Evolutionary conservation across 129 eudicot species (phyloP).

Genomic region (Lonicera japonica): DNA sequence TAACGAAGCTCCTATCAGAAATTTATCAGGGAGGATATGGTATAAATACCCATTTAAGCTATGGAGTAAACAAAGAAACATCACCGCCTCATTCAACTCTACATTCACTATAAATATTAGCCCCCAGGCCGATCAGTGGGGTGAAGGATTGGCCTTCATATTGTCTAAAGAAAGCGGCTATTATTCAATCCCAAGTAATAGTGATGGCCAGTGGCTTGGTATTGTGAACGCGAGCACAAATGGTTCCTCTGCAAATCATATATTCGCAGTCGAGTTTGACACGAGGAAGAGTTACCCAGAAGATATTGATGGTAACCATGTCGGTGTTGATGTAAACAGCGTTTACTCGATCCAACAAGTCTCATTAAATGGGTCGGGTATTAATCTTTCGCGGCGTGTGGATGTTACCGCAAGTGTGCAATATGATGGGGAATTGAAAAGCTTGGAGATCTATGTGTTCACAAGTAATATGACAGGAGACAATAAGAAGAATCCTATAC

Average conservation of each 20-base stretch:
- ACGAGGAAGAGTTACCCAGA: conserved; percentile 4
- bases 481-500: neutral
- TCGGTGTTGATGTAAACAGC: conserved; percentile 21
- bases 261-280: conserved; percentile 22
- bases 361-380: neutral
- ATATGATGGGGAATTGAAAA: conserved; percentile 6
- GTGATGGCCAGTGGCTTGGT: conserved; percentile 23
- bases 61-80: conserved; percentile 3
- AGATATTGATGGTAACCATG: conserved; percentile 24
- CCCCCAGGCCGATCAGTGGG: conserved; percentile 1
- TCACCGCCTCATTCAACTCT: conserved; percentile 15
- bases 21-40: conserved; percentile 12
- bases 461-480: neutral
- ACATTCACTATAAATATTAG: conserved; percentile 10
- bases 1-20: neutral
- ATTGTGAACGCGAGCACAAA: conserved; percentile 16
- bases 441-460: conserved; percentile 1
- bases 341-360: conserved; percentile 6
- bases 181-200: conserved; percentile 4
- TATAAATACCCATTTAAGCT: conserved; percentile 2
- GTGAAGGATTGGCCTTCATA: conserved; percentile 24
- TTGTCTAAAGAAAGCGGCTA: neutral
- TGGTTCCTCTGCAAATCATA: neutral
- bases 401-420: conserved; percentile 5
- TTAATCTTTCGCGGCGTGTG: conserved; percentile 3